Base-by-base conservation (phyloP, 345 rosid genomes). In the Psidium guajava region DNA sequence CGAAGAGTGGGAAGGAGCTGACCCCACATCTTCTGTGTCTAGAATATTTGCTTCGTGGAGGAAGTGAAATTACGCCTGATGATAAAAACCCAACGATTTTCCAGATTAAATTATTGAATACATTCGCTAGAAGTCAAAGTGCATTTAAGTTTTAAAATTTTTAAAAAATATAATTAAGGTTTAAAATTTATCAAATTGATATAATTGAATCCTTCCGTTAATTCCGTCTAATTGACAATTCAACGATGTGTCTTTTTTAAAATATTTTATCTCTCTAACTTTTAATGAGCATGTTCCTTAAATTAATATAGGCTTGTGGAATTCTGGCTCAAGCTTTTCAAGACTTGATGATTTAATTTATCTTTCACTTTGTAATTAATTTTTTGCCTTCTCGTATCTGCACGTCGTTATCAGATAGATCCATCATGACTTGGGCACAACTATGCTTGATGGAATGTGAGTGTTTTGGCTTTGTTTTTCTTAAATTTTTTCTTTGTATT, bases 371-470 rank as follows among this genome's bases (percentile, higher is more conserved):
- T 69, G 47, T 69, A 36, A 69, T 18, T 18, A 61, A 13, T 50
- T 50, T 50, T 50, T 73, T 44, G 54, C 55, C 16, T 82, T 57
- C 84, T 74, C 87, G 53, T 83, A 82, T 82, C 52, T 83, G 54
- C 36, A 53, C 55, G 93, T 91, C 94, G 40, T 89, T 73, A 89
- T 92, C 92, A 89, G 61, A 87, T 52, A 69, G 90, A 88, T 90
- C 87, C 88, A 88, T 89, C 87, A 42, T 42, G 44, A 36, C 49
- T 90, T 85, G 86, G 83, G 89, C 88, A 82, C 83, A 86, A 86
- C 83, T 85, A 92, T 90, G 32, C 88, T 85, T 86, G 91, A 90
- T 87, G 90, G 89, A 87, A 86, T 83, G 83, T 83, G 85, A 88
- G 87, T 83, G 52, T 83, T 15, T 58, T 75, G 88, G 86, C 85